Base-by-base conservation (phyloP, 2,329 filamentous ascomycete genomes). In the Nemania sp. region DNA sequence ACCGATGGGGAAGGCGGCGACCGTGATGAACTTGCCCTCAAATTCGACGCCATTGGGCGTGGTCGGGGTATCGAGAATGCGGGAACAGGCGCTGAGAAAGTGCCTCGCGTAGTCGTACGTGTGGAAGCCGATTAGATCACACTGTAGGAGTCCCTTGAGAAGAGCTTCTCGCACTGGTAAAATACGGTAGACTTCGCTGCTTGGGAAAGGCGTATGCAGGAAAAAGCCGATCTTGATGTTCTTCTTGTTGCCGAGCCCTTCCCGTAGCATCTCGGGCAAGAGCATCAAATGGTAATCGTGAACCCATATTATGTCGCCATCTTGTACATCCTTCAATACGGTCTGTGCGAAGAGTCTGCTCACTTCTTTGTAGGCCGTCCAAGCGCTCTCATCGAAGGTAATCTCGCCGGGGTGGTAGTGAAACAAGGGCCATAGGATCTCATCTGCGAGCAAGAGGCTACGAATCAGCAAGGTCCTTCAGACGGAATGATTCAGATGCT, bases 221-320 rank as follows among this genome's bases (percentile, higher is more conserved):
- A 98, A 99, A 83, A 98, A 98, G 67, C 94, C 95, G 70, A 99
- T 95, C 81, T 96, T 97, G 77, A 98, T 88, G 68, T 97, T 96
- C 79, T 93, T 91, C 63, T 82, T 84, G 65, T 87, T 77, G 59
- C 90, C 90, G 60, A 97, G 88, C 76, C 96, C 91, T 71, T 96
- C 90, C 64, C 95, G 91, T 60, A 99, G 84, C 92, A 98, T 96
- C 72, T 94, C 87, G 34, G 95, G 95, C 35, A 99, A 84, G 18
- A 99, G 87, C 93, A 98, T 98, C 64, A 98, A 82, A 77, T 99
- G 95, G 79, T 98, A 99, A 77, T 99, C 95, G 76, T 99, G 95
- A 5, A 99, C 91, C 95, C 95, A 99, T 71, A 99, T 90, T 71
- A 97, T 80, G 76, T 99, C 95, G 57, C 92, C 93, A 74, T 98